Evolutionary conservation across 208 protist genomes (phyloP), one percentile per base, ranked within the genome.

Genomic region (Acanthamoeba castellanii): DNA sequence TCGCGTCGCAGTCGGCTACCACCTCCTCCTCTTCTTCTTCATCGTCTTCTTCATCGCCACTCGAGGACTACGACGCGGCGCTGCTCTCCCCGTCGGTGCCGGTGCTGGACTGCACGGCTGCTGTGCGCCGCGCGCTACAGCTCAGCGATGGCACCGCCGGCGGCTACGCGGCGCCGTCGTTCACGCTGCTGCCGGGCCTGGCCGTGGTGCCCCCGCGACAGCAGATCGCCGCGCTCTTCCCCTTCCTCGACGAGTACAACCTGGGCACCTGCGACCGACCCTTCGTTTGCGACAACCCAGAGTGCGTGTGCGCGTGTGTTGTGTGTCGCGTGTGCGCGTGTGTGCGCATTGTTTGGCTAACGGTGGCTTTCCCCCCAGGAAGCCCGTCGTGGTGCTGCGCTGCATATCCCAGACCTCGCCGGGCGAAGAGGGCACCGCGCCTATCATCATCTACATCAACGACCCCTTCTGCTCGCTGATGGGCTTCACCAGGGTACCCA

Each of bases 221-320:
- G 45, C 50, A 55, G 45, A 64, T 88, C 45, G 52, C 52, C 20
- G 45, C 50, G 14, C 25, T 42, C 45, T 32, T 88, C n/a, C 81
- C 81, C 30, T 88, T 88, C 50, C 81, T 88, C 14, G 81, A 32
- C 30, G 81, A 88, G 27, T 88, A 88, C 81, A 64, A 88, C 20
- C 30, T 88, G 25, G 81, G 25, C 50, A 18, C 25, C 32, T 32
- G 20, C 52, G 20, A 64, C 16, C 50, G 20, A 13, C 81, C 81
- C 25, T 88, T 88, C 20, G 81, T 88, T 14, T n/a, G 81, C 50
- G 81, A 88, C 50, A 25, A 88, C 27, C 45, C 50, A 4, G 50
- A 27, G 81, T 88, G 47, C 22, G 1, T 30, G 42, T 42, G 27
- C 81, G 2, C n/a, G 27, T 32, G 8, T 68, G 61, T 9, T 2